Evolutionary conservation across 345 rosid species (phyloP), one percentile per base, ranked within the genome.

Genomic region (Populus tremula): DNA sequence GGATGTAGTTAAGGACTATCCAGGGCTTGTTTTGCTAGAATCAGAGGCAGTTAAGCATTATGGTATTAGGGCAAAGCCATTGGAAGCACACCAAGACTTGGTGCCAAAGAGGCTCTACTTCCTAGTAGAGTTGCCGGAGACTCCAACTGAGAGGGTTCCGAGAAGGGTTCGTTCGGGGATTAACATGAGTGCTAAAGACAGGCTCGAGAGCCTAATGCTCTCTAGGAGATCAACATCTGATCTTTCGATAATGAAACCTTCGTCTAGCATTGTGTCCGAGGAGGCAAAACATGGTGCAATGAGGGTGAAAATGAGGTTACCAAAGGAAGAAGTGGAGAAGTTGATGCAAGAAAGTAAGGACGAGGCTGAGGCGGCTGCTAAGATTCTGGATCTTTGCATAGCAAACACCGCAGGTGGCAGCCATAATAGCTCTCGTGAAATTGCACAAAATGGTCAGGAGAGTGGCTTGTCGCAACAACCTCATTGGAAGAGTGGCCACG

Each of bases 151-250:
- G 78, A 80, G 73, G 56, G 74, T 16, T 10, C 88, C 98, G 2
- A 86, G 98, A 69, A 89, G 96, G 84, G 97, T 84, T 69, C 85
- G 91, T 82, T 96, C 97, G 16, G 96, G 89, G 56, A 89, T 96
- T 0, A 77, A 80, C 83, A 90, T 96, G 97, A 86, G 90, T 71
- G 98, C 99, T 0, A 89, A 86, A 83, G 99, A 94, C 82, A 86
- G 95, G 80, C 84, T 96, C 2, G 98, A 96, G 86, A 88, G 86
- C 79, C 84, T 96, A 35, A 92, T 86, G 97, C 33, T 94, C 85
- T 80, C 95, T 10, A 81, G 95, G 81, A 87, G 99, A 80, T 92
- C 98, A 11, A 86, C 82, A 0, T 96, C 99, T 29, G 97, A 94
- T 81, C 88, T 96, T 5, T 84, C 94, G 7, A 81, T 84, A 65